Evolutionary conservation across 2,329 filamentous ascomycete genomes (phyloP), one percentile per base, ranked within the genome.

Genomic region (Paecilomyces sp.): DNA sequence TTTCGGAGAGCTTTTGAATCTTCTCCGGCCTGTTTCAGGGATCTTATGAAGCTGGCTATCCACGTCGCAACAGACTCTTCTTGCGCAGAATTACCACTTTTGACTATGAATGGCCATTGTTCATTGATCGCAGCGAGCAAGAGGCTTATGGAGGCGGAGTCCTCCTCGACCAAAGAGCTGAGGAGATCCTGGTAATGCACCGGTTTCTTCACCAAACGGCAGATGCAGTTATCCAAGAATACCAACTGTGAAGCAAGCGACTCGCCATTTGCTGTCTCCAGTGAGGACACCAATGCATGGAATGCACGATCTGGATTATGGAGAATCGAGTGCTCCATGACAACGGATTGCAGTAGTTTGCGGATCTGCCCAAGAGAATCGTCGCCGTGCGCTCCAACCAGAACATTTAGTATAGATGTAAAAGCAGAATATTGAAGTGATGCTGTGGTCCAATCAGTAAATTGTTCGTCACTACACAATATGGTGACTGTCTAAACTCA

Each of bases 211-310:
- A 87, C 87, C 65, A 90, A 90, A 25, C 92, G 85, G 31, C 85
- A 85, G 57, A 90, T 80, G 72, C 91, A 95, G 63, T 95, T 92
- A 68, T 97, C 92, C 28, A 97, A 72, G 68, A 94, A 95, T 76
- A 89, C 89, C 0, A 92, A 61, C 59, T 75, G 73, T 3, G 65
- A 63, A n/a, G 67, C 65, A 11, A 76, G 64, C 34, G 60, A 58
- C 34, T 69, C 70, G 3, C 69, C 62, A 53, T 73, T 70, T 1
- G 71, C 71, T 3, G 66, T 62, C 15, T 70, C 68, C 9, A 80
- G 66, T 57, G 77, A 79, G 33, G 70, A 65, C 18, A 71, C 57
- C 4, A 80, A 63, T 6, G 74, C 70, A 18, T 72, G 65, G 57
- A 79, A 77, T 13, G 75, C 72, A 9, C 57, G 57, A 2, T 67